Conservation (phyloP, 1,284 basidiomycete species). For the Earliella scabrosa region DNA sequence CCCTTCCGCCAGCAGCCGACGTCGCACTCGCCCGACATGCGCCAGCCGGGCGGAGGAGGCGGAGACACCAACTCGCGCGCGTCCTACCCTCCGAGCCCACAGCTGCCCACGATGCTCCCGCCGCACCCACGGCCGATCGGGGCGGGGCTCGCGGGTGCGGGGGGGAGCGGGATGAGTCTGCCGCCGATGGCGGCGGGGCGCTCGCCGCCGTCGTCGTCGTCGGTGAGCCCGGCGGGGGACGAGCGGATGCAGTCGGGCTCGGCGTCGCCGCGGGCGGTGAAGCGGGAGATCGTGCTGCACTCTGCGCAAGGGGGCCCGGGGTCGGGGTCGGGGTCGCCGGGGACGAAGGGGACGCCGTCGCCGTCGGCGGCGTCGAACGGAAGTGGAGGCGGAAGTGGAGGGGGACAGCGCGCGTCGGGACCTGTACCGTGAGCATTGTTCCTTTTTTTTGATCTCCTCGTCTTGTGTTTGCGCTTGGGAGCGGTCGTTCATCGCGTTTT, state of each 20-base stretch:
- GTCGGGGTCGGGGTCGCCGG: constrained; percentile 41
- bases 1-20: constrained; percentile 73
- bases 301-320: constrained; percentile 37
- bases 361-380: background rate
- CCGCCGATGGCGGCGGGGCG: constrained; percentile 73
- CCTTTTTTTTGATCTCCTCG: constrained; percentile 2
- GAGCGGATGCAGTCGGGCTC: constrained; percentile 39
- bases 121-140: constrained; percentile 76
- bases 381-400: background rate
- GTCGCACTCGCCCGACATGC: constrained; percentile 58
- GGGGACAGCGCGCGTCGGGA: constrained; percentile 6
- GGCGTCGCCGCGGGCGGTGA: constrained; percentile 48
- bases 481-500: constrained; percentile 18
- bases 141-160: constrained; percentile 42
- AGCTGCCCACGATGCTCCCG: constrained; percentile 60
- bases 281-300: constrained; percentile 55
- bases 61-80: constrained; percentile 30
- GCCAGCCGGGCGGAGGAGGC: too few species aligned
- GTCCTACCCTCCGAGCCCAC: constrained; percentile 55
- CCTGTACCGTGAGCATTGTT: constrained; percentile 22
- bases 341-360: constrained; percentile 21
- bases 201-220: constrained; percentile 47
- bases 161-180: constrained; percentile 43
- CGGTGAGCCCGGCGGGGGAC: constrained; percentile 54
- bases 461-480: background rate